A percentile compares a stretch with the other conserved stretches of the same genome.
Conservation (phyloP, 192 early-diverging fungal genomes). For the Linnemannia zychae region DNA sequence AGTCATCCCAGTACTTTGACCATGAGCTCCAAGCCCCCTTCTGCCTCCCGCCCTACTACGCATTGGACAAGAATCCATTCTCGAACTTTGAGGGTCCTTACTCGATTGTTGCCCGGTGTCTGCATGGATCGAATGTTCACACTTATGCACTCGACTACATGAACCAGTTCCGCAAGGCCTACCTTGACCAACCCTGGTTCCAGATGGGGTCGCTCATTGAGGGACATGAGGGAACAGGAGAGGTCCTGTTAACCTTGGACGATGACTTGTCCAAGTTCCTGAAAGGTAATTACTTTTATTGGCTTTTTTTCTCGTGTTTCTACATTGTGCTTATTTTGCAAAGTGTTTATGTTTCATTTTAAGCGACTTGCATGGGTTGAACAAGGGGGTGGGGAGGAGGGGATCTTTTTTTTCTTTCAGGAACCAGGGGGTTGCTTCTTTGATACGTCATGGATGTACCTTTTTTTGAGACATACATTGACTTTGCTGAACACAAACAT, state of each 20-base stretch:
- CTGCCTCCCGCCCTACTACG: slow-evolving; percentile 67
- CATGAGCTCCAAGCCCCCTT: slow-evolving; percentile 70
- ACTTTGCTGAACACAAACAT: no score
- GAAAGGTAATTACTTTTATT: slow-evolving; percentile 11
- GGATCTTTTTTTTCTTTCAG: no score
- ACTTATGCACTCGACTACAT: slow-evolving; percentile 58
- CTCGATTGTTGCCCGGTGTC: slow-evolving; percentile 54
- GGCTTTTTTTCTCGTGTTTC: background rate
- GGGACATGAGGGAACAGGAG: slow-evolving; percentile 59
- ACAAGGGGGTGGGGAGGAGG: no score
- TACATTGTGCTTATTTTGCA: background rate
- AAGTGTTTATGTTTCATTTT: background rate
- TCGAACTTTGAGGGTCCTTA: slow-evolving; percentile 65
- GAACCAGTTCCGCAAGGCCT: slow-evolving; percentile 52
- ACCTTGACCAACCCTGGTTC: slow-evolving; percentile 49
- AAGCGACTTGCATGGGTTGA: no score
- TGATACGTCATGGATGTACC: no score
- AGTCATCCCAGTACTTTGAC: slow-evolving; percentile 57
- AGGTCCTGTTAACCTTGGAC: slow-evolving; percentile 54
- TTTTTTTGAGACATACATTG: no score
- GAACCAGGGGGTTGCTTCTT: background rate
- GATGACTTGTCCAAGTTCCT: slow-evolving; percentile 47
- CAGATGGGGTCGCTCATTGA: slow-evolving; percentile 59
- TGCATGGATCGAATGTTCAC: slow-evolving; percentile 58
- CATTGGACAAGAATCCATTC: slow-evolving; percentile 60